Evolutionary conservation across 2,329 filamentous ascomycete genomes (phyloP), one percentile per base, ranked within the genome.

Genomic region (Fusarium torreyae): DNA sequence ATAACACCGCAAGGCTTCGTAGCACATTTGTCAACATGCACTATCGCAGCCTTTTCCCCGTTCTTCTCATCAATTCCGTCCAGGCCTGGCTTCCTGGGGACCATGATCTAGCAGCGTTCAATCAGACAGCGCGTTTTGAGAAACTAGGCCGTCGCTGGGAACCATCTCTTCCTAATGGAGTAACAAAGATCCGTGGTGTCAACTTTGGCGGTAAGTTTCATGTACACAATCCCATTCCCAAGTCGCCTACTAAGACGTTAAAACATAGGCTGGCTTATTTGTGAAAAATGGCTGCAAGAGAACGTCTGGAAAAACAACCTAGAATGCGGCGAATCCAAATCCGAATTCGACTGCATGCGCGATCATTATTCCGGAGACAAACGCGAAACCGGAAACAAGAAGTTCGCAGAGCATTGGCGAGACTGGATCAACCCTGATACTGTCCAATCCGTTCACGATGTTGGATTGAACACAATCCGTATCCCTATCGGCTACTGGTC

Each of bases 401-500:
- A 45, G 1, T 70, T 70, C 8, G 68, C 60, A 24, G 45, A 59
- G 7, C 68, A 70, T 11, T 70, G 67, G 67, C 65, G 40, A 18
- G 51, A 58, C 8, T 70, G 67, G 67, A 70, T 70, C 15, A 55
- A 70, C 31, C 31, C 68, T 2, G 68, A 22, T 9, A 70, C 67
- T 3, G 67, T 70, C 3, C 67, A 70, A 18, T 68, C 68, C 2
- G 68, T 70, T 3, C 67, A 70, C 33, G 67, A 70, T 28, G 67
- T 70, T 0, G 68, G 68, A 3, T 18, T 70, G 2, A 70, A 70
- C 55, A 70, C 68, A 7, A 70, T 70, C 22, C 52, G 68, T 0
- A 70, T 70, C 17, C 68, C 68, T 1, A 70, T 70, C 3, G 67
- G 68, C n/a, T 70, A 70, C 28, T 70, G 68, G 68, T 70, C 68